Conservation (phyloP, 73 alveolate species). For the Blepharisma japonicum region DNA sequence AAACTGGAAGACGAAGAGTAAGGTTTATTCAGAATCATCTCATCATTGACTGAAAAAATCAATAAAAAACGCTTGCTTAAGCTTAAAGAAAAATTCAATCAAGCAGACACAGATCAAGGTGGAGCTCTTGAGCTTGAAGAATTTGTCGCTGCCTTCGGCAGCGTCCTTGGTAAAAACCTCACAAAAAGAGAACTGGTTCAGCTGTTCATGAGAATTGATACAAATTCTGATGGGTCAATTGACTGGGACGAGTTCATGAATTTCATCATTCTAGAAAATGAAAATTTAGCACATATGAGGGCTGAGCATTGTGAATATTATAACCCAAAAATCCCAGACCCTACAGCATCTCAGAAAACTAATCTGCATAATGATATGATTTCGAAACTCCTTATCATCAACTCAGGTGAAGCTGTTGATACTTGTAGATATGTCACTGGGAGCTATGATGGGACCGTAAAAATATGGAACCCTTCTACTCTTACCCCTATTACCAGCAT, state of each 20-base stretch:
- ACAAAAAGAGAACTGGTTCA: constrained; percentile 51
- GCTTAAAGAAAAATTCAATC: constrained; percentile 66
- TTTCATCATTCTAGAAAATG: constrained; percentile 67
- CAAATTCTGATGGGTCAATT: constrained; percentile 67
- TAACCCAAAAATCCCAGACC: constrained; percentile 59
- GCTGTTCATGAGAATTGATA: constrained; percentile 72
- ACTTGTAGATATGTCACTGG: constrained; percentile 30
- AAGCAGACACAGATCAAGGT: constrained; percentile 70
- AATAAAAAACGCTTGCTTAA: constrained; percentile 61
- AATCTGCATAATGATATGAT: constrained; percentile 61
- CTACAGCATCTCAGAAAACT: constrained; percentile 56
- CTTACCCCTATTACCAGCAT: constrained; percentile 48
- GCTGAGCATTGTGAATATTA: constrained; percentile 70
- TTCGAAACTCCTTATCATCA: constrained; percentile 46
- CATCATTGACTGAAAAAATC: constrained; percentile 48
- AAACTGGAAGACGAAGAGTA: constrained; percentile 26
- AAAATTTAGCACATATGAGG: constrained; percentile 61
- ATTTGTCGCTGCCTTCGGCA: constrained; percentile 70
- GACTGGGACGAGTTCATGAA: constrained; percentile 82
- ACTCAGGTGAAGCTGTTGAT: constrained; percentile 39
- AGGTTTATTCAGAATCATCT: background rate
- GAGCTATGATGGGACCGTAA: constrained; percentile 53
- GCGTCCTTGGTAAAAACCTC: constrained; percentile 63
- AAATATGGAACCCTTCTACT: constrained; percentile 54
- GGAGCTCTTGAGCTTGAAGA: constrained; percentile 71